Evolutionary conservation across 2,329 filamentous ascomycete species (phyloP).

Genomic region (Aspergillus ochraceus): DNA sequence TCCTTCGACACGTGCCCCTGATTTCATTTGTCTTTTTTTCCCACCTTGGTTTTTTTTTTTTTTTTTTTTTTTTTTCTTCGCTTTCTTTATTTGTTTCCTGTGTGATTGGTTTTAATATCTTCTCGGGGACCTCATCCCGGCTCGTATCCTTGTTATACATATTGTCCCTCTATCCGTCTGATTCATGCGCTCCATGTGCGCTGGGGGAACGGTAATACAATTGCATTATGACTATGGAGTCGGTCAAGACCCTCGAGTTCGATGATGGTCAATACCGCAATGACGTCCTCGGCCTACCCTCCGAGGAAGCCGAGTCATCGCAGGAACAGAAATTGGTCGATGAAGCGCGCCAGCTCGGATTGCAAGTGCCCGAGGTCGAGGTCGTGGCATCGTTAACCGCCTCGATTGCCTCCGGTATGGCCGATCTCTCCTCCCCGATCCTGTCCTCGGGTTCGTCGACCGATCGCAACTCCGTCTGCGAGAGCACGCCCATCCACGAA

Average conservation of each 20-base stretch:
- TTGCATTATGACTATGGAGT: constrained; percentile 21
- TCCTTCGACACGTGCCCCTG: constrained; percentile 12
- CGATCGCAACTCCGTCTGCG: constrained; percentile 32
- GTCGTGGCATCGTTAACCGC: constrained; percentile 36
- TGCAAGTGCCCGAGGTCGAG: constrained; percentile 34
- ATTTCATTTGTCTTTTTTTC: constrained; percentile 1
- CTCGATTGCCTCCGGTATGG: constrained; percentile 36
- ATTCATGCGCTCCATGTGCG: constrained; percentile 15
- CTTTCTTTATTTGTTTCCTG: not conserved
- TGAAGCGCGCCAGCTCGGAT: constrained; percentile 40
- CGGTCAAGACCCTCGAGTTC: constrained; percentile 19
- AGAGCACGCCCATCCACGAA: constrained; percentile 27
- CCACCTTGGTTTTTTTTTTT: constrained; percentile 1
- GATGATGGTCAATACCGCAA: constrained; percentile 41
- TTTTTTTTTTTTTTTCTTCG: not conserved
- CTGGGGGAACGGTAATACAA: not conserved
- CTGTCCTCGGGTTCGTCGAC: constrained; percentile 34
- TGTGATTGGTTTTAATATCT: not conserved
- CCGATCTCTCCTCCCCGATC: constrained; percentile 35
- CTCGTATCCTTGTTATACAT: not conserved
- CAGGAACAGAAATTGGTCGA: constrained; percentile 38
- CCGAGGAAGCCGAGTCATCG: constrained; percentile 38
- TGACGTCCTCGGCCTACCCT: constrained; percentile 35
- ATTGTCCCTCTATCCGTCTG: not conserved
- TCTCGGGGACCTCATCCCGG: not conserved